These are phyloP conservation scores for Colletotrichum sidae DNA, from an alignment of 2,329 filamentous ascomycete genomes.

Conservation along the genomic window DNA sequence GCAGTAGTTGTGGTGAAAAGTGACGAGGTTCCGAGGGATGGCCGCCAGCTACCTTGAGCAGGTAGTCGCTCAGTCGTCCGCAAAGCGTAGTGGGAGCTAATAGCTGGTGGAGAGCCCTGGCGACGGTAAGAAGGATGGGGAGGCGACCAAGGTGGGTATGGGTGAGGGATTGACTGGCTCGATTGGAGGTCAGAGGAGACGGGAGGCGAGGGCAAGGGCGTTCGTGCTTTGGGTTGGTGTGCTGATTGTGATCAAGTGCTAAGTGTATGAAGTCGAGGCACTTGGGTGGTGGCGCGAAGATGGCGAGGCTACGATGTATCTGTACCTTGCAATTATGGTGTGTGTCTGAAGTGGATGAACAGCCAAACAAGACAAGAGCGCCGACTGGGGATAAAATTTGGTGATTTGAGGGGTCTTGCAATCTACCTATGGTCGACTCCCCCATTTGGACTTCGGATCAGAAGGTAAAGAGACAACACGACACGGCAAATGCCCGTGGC, in stretches of 20 bases:
- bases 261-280: too few species aligned
- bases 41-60: background rate
- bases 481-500: too few species aligned
- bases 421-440: slow-evolving; percentile 13
- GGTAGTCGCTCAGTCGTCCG: slow-evolving; percentile 21
- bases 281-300: too few species aligned
- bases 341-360: slow-evolving; percentile 4
- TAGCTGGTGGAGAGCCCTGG: slow-evolving; percentile 25
- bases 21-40: slow-evolving; percentile 38
- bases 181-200: background rate
- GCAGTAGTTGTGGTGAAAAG: slow-evolving; percentile 31
- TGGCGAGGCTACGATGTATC: too few species aligned
- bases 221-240: too few species aligned
- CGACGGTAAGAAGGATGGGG: slow-evolving; percentile 1
- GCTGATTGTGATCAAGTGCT: too few species aligned
- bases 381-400: slow-evolving; percentile 13
- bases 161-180: background rate
- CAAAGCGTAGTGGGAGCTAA: slow-evolving; percentile 1
- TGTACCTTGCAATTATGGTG: too few species aligned
- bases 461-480: too few species aligned
- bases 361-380: slow-evolving; percentile 17
- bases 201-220: background rate
- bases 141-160: slow-evolving; percentile 31
- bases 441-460: too few species aligned
- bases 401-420: slow-evolving; percentile 17